Conservation (phyloP, 148 eudicot genomes). For the Persicaria maculosa region DNA sequence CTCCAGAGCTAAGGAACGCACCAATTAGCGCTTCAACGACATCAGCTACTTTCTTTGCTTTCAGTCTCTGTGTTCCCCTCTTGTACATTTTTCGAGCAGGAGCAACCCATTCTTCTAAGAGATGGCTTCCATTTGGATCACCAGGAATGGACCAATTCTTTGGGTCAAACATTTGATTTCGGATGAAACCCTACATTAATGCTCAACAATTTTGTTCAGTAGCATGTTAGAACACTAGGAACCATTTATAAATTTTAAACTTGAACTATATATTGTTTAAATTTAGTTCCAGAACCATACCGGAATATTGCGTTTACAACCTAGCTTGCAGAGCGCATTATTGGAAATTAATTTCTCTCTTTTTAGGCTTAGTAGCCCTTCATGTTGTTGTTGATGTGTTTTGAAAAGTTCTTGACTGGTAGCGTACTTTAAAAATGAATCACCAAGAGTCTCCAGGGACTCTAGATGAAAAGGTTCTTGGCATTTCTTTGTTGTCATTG, state of each 20-base stretch:
- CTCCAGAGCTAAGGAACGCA: conserved; percentile 60
- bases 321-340: conserved; percentile 67
- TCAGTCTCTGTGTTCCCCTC: conserved; percentile 34
- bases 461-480: conserved; percentile 73
- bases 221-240: neutral
- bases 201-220: neutral
- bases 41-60: conserved; percentile 75
- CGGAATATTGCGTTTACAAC: conserved; percentile 68
- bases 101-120: conserved; percentile 31
- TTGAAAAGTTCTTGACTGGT: conserved; percentile 65
- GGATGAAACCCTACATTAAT: conserved; percentile 69
- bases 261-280: neutral
- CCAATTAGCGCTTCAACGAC: conserved; percentile 91
- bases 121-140: conserved; percentile 22
- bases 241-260: neutral
- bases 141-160: conserved; percentile 78
- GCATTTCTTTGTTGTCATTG: conserved; percentile 72
- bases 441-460: conserved; percentile 89
- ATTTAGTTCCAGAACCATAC: conserved; percentile 24
- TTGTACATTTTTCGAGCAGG: conserved; percentile 33
- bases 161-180: conserved; percentile 61
- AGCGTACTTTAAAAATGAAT: conserved; percentile 90
- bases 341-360: conserved; percentile 59
- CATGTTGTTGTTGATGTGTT: conserved; percentile 53
- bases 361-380: conserved; percentile 69